A percentile compares a stretch with the other conserved stretches of the same genome.
Conservation (phyloP, 345 rosid species). For the Eucalyptus virginea region DNA sequence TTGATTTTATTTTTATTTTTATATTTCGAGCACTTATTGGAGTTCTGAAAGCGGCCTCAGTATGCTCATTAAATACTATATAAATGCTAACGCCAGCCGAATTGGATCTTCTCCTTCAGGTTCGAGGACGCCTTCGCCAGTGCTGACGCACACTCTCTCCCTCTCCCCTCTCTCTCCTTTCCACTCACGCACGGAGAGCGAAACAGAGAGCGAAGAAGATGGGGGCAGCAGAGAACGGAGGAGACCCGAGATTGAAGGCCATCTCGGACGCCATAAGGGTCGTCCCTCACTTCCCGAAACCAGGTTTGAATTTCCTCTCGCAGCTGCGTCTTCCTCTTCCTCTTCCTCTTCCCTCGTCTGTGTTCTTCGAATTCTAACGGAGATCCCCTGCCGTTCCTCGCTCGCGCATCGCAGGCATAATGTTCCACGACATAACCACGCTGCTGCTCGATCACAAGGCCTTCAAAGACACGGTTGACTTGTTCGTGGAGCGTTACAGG, state of each 20-base stretch:
- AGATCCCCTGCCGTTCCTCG: neutral
- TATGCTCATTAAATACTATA: neutral
- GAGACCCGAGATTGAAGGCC: slow-evolving; percentile 15
- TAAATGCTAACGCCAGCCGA: neutral
- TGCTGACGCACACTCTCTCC: neutral
- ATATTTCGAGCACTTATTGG: neutral
- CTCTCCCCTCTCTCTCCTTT: neutral
- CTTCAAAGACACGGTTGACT: slow-evolving; percentile 64
- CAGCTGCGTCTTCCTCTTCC: neutral
- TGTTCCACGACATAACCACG: slow-evolving; percentile 85
- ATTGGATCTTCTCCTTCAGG: neutral
- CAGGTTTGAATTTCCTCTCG: neutral
- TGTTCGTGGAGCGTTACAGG: slow-evolving; percentile 71
- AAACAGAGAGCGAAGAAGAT: neutral
- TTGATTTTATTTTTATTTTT: neutral
- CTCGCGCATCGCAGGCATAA: slow-evolving; percentile 32
- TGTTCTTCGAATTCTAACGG: neutral
- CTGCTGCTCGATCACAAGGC: slow-evolving; percentile 66
- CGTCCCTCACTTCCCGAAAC: slow-evolving; percentile 25
- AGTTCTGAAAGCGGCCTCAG: neutral
- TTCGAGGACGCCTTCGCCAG: neutral
- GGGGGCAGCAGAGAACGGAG: slow-evolving; percentile 26
- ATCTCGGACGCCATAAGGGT: slow-evolving; percentile 19
- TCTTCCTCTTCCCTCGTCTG: neutral
- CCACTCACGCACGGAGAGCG: neutral